Evolutionary conservation across 176 grass and related monocot genomes (phyloP).

Genomic region (Bonia amplexicaulis): DNA sequence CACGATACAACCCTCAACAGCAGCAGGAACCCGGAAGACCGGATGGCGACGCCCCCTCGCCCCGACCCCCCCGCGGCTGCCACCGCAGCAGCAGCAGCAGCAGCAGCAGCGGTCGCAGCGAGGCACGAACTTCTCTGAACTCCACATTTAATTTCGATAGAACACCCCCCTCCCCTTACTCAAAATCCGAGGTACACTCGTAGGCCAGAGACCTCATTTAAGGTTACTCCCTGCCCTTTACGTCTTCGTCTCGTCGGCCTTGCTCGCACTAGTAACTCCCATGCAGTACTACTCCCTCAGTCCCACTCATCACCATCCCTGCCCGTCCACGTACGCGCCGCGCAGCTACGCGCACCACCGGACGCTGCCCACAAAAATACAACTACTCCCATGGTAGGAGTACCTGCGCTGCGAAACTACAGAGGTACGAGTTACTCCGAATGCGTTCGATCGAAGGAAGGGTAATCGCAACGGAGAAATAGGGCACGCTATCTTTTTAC

Average conservation of each 20-base stretch:
- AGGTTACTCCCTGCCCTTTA: background rate
- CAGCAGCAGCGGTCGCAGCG: conserved; percentile 20
- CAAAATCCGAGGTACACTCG: conserved; percentile 44
- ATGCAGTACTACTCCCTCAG: background rate
- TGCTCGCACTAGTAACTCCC: conserved; percentile 6
- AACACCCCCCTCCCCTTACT: background rate
- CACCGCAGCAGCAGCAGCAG: background rate
- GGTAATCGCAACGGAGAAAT: background rate
- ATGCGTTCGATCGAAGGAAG: background rate
- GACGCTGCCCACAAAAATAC: background rate
- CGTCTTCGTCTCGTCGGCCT: conserved; percentile 13
- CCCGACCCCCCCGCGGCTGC: conserved; percentile 1
- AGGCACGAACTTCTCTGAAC: conserved; percentile 33
- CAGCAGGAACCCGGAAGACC: background rate
- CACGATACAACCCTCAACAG: no score
- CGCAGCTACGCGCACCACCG: background rate
- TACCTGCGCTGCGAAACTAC: background rate
- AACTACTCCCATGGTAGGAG: background rate
- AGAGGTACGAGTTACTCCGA: no score
- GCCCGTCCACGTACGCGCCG: background rate
- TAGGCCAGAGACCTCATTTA: conserved; percentile 23
- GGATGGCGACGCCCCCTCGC: background rate
- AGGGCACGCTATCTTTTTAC: no score
- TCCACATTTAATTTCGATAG: conserved; percentile 19
- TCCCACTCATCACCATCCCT: background rate